Base-by-base conservation (phyloP, 1,284 basidiomycete genomes). In the Malassezia slooffiae region DNA sequence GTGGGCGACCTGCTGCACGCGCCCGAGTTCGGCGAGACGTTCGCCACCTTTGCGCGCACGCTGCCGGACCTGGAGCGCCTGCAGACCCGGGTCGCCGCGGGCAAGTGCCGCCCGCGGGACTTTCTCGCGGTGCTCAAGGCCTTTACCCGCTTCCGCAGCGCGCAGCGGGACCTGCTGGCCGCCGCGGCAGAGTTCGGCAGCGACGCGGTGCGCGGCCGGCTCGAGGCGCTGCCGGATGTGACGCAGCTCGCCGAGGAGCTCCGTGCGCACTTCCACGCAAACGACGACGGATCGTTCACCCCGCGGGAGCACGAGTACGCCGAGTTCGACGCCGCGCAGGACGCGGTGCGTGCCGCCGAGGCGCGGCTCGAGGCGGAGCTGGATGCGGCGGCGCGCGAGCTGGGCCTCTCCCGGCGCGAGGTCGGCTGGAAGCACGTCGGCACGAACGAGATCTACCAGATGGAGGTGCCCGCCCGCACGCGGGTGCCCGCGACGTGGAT, bases 361-460 rank as follows among this genome's bases (percentile, higher is more conserved):
- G 43, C 41, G 11, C 45, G 55, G 30, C 52, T 69, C n/a, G 59
- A 62, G 26, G 28, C 41, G 21, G 60, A 63, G 47, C 50, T 62
- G 21, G 51, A 48, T 3, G 20, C 47, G 27, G 53, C 53, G 32
- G 54, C 55, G 24, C 50, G 51, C 41, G 37, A 46, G 47, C 55
- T 69, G 37, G 50, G 54, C 30, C 52, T 67, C 24, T 47, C 39
- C 11, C 21, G 40, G 10, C 39, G 47, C 43, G 49, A 53, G 31
- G 58, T 62, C 33, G 47, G 47, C 8, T 69, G 63, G 61, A 69
- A 69, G 50, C 62, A 69, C 46, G 50, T 66, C 19, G 66, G 66
- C 27, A 60, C 64, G 33, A 69, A 69, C 42, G 66, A 69, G 44
- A 69, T 69, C 16, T 67, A 62, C 51, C 62, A 66, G 43, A 42